Percentiles rank a stretch among this genome's conserved stretches.
These are phyloP conservation scores for Carex pumila DNA, from an alignment of 176 grass and related monocot genomes.

Conservation along the genomic window DNA sequence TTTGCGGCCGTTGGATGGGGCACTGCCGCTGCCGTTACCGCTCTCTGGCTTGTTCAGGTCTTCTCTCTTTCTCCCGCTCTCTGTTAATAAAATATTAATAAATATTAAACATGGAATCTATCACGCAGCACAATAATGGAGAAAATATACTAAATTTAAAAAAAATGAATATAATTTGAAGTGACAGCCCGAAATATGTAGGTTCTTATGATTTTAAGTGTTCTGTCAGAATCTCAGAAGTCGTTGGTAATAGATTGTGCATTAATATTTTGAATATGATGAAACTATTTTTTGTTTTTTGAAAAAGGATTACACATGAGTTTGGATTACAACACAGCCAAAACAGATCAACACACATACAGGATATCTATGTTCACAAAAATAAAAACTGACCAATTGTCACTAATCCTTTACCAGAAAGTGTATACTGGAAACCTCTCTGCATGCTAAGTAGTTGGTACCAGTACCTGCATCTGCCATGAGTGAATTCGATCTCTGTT, in stretches of 20 bases:
- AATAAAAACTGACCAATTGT: too few species aligned
- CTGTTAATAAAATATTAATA: neutral
- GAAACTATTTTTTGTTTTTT: too few species aligned
- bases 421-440: too few species aligned
- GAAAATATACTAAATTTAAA: neutral
- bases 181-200: too few species aligned
- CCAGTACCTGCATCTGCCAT: too few species aligned
- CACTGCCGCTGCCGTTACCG: slow-evolving; percentile 10
- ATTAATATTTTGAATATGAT: neutral
- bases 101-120: neutral
- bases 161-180: too few species aligned
- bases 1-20: slow-evolving; percentile 25
- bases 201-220: neutral
- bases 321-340: too few species aligned
- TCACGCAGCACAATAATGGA: neutral
- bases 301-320: too few species aligned
- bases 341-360: too few species aligned
- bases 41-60: slow-evolving; percentile 41
- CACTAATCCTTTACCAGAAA: too few species aligned
- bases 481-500: neutral
- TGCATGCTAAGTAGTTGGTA: too few species aligned
- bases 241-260: neutral
- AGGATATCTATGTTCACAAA: too few species aligned
- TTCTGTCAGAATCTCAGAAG: neutral
- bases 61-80: neutral